Percentiles rank a stretch among this genome's conserved stretches.
These are phyloP conservation scores for Pinus taeda DNA, from an alignment of 75 land plant species.

Conservation along the genomic window DNA sequence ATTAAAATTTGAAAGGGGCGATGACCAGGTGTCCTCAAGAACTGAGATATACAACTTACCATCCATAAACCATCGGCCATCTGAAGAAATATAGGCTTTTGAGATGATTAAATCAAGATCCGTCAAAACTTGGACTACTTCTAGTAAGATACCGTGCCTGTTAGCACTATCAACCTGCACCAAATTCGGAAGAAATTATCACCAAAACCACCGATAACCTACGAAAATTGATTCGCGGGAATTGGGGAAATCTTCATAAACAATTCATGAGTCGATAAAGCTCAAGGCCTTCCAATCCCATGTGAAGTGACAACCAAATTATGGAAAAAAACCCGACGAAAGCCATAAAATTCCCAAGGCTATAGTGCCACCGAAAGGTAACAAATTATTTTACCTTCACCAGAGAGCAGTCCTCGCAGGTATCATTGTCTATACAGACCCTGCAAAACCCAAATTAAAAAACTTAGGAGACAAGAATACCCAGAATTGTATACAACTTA, in stretches of 20 bases:
- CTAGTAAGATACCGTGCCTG: conserved; percentile 74
- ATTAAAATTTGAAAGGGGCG: too few relatives aligned
- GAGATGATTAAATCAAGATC: conserved; percentile 56
- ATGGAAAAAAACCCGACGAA: conserved; percentile 10
- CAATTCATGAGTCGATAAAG: conserved; percentile 10
- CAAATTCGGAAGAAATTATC: background rate
- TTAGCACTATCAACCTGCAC: conserved; percentile 74
- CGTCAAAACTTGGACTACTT: conserved; percentile 67
- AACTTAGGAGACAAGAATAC: conserved; percentile 5
- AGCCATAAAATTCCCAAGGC: conserved; percentile 28
- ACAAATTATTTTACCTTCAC: conserved; percentile 45
- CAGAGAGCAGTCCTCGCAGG: conserved; percentile 46
- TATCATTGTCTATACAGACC: conserved; percentile 62
- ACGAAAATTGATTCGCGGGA: background rate
- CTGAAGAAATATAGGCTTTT: conserved; percentile 80
- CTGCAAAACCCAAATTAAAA: conserved; percentile 34
- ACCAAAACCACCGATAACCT: background rate
- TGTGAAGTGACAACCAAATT: conserved; percentile 19
- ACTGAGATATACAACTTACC: conserved; percentile 30
- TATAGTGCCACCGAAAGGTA: background rate
- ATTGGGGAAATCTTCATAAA: background rate
- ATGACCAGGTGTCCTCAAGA: too few relatives aligned
- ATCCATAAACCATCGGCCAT: conserved; percentile 95
- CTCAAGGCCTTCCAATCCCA: conserved; percentile 26
- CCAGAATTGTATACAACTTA: background rate